A percentile compares a stretch with the other conserved stretches of the same genome.
These are phyloP conservation scores for Cymbidium sinense DNA, from an alignment of 106 monocot species.

Conservation along the genomic window DNA sequence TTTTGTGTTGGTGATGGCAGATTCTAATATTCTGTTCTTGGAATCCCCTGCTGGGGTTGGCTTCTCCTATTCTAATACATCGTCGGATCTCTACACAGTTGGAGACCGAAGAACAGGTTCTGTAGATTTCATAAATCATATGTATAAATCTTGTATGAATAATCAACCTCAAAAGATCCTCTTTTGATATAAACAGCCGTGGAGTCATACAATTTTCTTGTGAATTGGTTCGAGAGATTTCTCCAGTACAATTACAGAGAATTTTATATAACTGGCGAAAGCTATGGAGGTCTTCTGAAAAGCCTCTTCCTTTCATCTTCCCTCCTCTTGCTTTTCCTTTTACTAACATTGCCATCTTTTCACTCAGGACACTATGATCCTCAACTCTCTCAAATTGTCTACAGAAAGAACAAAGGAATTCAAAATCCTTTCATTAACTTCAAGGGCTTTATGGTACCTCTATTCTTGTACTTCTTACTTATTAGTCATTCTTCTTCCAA, in stretches of 20 bases:
- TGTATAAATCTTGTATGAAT: neutral
- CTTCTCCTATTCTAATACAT: constrained; percentile 81
- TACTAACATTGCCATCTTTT: neutral
- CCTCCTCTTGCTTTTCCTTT: no score
- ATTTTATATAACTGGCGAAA: constrained; percentile 83
- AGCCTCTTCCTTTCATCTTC: neutral
- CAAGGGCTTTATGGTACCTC: constrained; percentile 86
- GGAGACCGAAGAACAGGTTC: constrained; percentile 73
- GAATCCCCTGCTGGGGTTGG: constrained; percentile 92
- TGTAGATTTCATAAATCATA: neutral
- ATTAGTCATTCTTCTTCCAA: no score
- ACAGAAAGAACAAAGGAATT: constrained; percentile 50
- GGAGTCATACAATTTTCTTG: constrained; percentile 40
- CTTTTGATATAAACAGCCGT: neutral
- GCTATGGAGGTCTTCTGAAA: constrained; percentile 65
- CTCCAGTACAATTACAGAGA: constrained; percentile 78
- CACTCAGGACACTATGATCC: constrained; percentile 97
- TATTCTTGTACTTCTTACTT: neutral
- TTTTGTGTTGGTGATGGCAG: no score
- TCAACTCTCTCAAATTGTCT: constrained; percentile 77
- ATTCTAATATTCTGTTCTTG: constrained; percentile 79
- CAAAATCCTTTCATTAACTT: constrained; percentile 65
- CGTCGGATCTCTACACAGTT: constrained; percentile 41
- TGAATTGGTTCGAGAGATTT: constrained; percentile 79
- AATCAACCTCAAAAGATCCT: neutral